A percentile compares a stretch with the other conserved stretches of the same genome.
Evolutionary conservation across 805 yeast genomes (phyloP).

Genomic region (Cephaloascus albidus): DNA sequence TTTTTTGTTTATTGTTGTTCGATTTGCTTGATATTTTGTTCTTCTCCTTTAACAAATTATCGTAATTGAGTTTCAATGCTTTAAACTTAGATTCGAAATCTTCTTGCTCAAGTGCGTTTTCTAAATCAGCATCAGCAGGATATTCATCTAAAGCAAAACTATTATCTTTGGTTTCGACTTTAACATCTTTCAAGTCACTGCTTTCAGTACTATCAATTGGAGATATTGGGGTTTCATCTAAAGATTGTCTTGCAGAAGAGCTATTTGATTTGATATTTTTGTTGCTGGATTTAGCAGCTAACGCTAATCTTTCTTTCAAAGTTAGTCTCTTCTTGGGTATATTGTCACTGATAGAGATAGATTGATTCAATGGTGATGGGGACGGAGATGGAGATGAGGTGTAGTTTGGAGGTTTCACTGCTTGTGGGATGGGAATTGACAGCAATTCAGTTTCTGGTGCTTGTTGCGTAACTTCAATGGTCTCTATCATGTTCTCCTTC

Average conservation of each 20-base stretch:
- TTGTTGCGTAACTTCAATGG: too few relatives aligned
- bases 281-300: conserved; percentile 55
- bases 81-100: neutral
- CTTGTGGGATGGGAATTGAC: too few relatives aligned
- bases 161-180: neutral
- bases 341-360: too few relatives aligned
- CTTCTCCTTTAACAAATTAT: neutral
- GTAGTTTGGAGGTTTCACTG: too few relatives aligned
- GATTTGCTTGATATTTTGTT: conserved; percentile 2
- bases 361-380: too few relatives aligned
- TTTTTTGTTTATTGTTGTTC: conserved; percentile 2
- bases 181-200: neutral
- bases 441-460: too few relatives aligned
- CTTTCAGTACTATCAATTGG: neutral
- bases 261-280: conserved; percentile 9
- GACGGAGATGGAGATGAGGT: too few relatives aligned
- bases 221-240: neutral
- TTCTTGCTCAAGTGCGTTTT: conserved; percentile 1
- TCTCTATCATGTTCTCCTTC: too few relatives aligned
- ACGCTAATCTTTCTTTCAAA: conserved; percentile 75
- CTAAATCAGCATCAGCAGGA: neutral
- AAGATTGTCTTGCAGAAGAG: neutral
- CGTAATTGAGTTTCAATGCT: neutral
- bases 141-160: conserved; percentile 6
- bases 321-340: conserved; percentile 58